A percentile compares a stretch with the other conserved stretches of the same genome.
Conservation (phyloP, 306 rosid species). For the Quercus suber region DNA sequence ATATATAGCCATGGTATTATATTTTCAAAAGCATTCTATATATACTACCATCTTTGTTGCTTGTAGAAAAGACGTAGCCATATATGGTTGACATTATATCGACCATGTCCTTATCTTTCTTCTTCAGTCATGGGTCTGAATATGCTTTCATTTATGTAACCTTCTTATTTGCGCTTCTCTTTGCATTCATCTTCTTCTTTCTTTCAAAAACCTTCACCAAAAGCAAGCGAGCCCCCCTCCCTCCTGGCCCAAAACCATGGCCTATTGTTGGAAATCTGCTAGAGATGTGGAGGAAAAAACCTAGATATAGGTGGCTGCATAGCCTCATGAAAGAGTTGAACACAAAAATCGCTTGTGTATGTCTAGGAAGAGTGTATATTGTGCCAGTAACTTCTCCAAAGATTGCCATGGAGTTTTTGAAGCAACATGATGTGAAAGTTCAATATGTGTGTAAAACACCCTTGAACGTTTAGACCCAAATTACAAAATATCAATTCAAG, state of each 20-base stretch:
- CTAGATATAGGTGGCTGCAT: constrained; percentile 33
- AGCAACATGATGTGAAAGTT: constrained; percentile 26
- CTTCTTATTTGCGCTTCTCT: neutral
- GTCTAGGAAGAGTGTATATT: constrained; percentile 37
- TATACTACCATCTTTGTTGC: too few species aligned
- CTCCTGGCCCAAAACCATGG: constrained; percentile 45
- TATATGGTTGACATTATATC: too few species aligned
- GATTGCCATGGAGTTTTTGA: constrained; percentile 37
- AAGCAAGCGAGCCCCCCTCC: neutral
- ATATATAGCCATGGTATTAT: too few species aligned
- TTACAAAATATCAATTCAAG: too few species aligned
- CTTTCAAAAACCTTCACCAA: neutral
- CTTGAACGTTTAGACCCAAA: too few species aligned
- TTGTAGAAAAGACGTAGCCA: too few species aligned
- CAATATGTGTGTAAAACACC: too few species aligned
- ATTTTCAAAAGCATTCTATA: too few species aligned
- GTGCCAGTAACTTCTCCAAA: constrained; percentile 31
- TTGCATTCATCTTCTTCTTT: neutral
- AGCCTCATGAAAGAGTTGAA: constrained; percentile 23
- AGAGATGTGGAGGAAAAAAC: constrained; percentile 32
- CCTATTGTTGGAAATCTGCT: constrained; percentile 38
- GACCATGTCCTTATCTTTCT: too few species aligned
- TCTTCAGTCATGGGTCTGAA: neutral
- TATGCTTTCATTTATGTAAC: neutral
- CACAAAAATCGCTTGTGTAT: constrained; percentile 44